Conservation (phyloP, 1,284 basidiomycete genomes). For the Apiotrichum porosum region DNA sequence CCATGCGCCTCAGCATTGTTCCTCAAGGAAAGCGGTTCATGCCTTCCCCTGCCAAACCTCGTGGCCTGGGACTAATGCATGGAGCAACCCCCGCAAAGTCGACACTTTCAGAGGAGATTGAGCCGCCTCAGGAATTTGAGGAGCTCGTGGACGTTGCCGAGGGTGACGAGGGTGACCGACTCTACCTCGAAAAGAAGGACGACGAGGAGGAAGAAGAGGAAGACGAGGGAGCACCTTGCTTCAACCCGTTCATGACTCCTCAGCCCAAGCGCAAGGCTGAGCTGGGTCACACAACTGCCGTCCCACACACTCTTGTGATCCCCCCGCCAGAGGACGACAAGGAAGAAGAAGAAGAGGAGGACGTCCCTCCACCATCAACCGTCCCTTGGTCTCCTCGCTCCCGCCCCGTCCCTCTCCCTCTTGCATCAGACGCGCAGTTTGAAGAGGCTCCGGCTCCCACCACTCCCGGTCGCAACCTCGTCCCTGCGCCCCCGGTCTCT, state of each 20-base stretch:
- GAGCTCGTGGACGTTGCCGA: conserved; percentile 26
- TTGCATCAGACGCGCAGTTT: neutral
- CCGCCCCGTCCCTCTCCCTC: neutral
- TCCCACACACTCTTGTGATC: conserved; percentile 26
- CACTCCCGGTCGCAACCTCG: neutral
- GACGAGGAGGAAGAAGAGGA: neutral
- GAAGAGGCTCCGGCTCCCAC: neutral
- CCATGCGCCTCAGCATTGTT: conserved; percentile 39
- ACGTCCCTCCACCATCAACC: conserved; percentile 7
- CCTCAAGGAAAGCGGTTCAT: conserved; percentile 37
- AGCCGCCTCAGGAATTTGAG: conserved; percentile 10
- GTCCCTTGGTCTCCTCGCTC: neutral
- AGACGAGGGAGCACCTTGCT: conserved; percentile 3
- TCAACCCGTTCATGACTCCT: conserved; percentile 32
- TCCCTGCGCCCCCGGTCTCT: conserved; percentile 14
- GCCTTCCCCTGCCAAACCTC: conserved; percentile 33
- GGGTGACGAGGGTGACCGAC: conserved; percentile 39
- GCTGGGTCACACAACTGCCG: conserved; percentile 31
- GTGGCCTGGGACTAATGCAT: neutral
- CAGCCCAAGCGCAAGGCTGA: conserved; percentile 23
- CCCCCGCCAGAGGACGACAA: conserved; percentile 1
- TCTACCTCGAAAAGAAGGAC: conserved; percentile 37
- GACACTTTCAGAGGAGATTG: conserved; percentile 10
- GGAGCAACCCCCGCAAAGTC: neutral
- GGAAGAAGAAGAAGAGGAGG: conserved; percentile 3